Evolutionary conservation across 441 rosid species (phyloP), one percentile per base, ranked within the genome.

Genomic region (Raphanus hybrid): DNA sequence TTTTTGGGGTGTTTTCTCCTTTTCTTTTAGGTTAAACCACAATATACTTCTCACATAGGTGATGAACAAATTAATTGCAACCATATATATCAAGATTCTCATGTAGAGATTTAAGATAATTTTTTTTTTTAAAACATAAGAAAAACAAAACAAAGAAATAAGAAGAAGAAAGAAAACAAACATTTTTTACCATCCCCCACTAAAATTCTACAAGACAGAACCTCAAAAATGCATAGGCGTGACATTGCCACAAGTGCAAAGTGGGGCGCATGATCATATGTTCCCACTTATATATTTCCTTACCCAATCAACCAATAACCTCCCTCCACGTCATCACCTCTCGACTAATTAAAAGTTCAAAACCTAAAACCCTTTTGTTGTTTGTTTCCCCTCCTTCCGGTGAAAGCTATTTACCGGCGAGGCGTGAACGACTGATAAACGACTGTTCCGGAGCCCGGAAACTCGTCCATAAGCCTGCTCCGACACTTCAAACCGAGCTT

Each of bases 201-300:
- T 84, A 89, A 86, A 76, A 81, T 68, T 73, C 77, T 76, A 76
- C 83, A 57, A 78, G 70, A 77, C 77, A 55, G 77, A 76, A 62
- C 81, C 83, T 76, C 80, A 81, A 76, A 89, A 84, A 78, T 81
- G 82, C 82, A 80, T 82, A 85, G 97, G 97, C 94, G 91, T 91
- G 98, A 85, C 87, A 83, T 34, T 67, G 87, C 84, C 80, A 79
- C 79, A 68, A 62, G 52, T 57, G 57, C 64, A 79, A 81, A 91
- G 96, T 93, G 94, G 98, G 92, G 87, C 77, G 92, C 96, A 90
- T 84, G 74, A 94, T 94, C 93, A 92, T 90, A 82, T 81, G 50
- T 77, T 45, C 35, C 72, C 75, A 74, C 67, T 67, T 60, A 57
- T 63, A 73, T 69, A 14, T 69, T 55, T 73, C 61, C 80, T 75